Conservation (phyloP, 345 rosid genomes). For the Gossypium stocksii region DNA sequence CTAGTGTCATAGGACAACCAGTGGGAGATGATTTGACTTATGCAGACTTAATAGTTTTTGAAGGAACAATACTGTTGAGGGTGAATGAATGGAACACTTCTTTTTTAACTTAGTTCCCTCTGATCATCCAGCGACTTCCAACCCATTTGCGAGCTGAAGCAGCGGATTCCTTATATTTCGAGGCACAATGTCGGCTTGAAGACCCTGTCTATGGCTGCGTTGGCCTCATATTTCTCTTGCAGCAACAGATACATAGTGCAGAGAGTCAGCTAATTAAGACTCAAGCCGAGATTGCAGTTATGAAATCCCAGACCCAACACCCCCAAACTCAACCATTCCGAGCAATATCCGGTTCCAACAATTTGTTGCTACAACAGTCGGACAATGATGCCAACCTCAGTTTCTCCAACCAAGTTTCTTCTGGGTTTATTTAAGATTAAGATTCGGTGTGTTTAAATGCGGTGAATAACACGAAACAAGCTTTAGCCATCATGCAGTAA, state of each 20-base stretch:
- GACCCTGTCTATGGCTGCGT: conserved; percentile 67
- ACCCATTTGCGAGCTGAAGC: conserved; percentile 36
- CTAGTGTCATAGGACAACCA: not conserved
- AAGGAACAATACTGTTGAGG: not conserved
- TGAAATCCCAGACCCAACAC: conserved; percentile 1
- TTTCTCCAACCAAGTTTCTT: not conserved
- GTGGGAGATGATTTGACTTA: not conserved
- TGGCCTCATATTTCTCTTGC: conserved; percentile 37
- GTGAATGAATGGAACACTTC: not conserved
- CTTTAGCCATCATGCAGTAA: not conserved
- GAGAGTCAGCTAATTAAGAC: conserved; percentile 41
- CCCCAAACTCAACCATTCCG: not conserved
- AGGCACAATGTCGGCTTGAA: conserved; percentile 49
- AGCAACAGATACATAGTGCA: conserved; percentile 42
- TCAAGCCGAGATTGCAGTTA: conserved; percentile 42
- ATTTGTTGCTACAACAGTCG: not conserved
- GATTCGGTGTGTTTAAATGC: not conserved
- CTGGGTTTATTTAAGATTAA: not conserved
- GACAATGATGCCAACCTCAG: not conserved
- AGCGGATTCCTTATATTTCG: conserved; percentile 49
- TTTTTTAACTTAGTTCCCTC: not conserved
- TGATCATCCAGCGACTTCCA: conserved; percentile 41
- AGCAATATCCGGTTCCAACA: not conserved
- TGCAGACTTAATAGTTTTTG: not conserved
- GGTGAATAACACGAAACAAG: not conserved